Conservation (phyloP, 345 rosid genomes). For the Jatropha curcas region DNA sequence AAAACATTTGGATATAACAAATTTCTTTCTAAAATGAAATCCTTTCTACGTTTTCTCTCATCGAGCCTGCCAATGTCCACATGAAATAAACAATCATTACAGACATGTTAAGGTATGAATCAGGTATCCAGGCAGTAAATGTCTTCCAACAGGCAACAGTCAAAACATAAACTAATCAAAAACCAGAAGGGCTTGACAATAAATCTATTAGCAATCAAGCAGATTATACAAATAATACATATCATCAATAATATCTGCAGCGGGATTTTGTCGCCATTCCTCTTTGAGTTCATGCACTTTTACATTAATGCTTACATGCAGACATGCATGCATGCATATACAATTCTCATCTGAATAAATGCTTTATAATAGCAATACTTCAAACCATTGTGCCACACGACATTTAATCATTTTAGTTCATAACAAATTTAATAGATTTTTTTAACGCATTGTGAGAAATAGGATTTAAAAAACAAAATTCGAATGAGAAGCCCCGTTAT, state of each 20-base stretch:
- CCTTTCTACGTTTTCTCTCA: constrained; percentile 92
- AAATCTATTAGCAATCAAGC: neutral
- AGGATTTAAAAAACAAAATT: neutral
- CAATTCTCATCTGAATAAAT: neutral
- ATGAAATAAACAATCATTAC: neutral
- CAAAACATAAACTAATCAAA: neutral
- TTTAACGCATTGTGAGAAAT: neutral
- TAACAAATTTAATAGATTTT: neutral
- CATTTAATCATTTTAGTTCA: neutral
- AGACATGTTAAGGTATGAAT: neutral
- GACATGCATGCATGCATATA: neutral
- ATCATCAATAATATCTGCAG: neutral
- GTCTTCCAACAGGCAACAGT: neutral
- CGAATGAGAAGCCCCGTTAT: neutral
- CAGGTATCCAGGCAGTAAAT: neutral
- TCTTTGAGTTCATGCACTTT: neutral
- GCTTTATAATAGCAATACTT: neutral
- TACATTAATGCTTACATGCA: neutral
- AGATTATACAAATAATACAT: neutral
- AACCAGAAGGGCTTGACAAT: neutral
- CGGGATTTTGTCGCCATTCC: neutral
- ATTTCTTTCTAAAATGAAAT: constrained; percentile 84
- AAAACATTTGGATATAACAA: constrained; percentile 66
- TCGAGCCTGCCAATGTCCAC: constrained; percentile 61
- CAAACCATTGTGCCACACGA: neutral